Evolutionary conservation across 345 rosid genomes (phyloP).

Genomic region (Anacardium occidentale): DNA sequence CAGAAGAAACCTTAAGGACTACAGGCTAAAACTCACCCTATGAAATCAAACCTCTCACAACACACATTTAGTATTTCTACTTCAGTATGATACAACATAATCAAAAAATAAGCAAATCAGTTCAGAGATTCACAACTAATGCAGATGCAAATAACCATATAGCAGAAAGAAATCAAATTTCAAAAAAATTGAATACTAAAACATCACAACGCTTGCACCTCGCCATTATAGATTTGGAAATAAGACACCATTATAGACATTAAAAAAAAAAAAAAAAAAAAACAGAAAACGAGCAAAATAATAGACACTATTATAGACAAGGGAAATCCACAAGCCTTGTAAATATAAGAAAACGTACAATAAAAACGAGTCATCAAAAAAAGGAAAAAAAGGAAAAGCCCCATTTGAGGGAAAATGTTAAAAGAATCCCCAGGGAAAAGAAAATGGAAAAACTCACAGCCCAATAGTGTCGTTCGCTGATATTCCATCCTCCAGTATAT

Average conservation of each 20-base stretch:
- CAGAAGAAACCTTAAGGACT: background rate
- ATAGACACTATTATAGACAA: background rate
- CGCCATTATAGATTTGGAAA: too few species aligned
- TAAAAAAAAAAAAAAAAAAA: background rate
- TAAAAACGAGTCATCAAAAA: background rate
- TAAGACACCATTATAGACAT: too few species aligned
- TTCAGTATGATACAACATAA: background rate
- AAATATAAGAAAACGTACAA: background rate
- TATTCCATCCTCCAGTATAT: constrained; percentile 89
- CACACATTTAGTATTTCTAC: background rate
- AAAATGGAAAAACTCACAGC: constrained; percentile 57
- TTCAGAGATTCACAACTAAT: background rate
- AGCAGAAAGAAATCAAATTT: background rate
- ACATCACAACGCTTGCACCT: background rate
- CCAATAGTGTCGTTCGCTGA: constrained; percentile 77
- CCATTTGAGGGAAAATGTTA: background rate
- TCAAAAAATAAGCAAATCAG: background rate
- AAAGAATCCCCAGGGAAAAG: background rate
- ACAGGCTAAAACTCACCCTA: background rate
- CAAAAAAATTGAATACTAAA: too few species aligned
- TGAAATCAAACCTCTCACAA: background rate
- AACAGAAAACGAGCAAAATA: background rate
- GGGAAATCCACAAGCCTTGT: background rate
- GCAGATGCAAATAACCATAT: background rate
- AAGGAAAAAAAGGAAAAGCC: background rate